Evolutionary conservation across 306 rosid species (phyloP).

Genomic region (Prunus mongolica): DNA sequence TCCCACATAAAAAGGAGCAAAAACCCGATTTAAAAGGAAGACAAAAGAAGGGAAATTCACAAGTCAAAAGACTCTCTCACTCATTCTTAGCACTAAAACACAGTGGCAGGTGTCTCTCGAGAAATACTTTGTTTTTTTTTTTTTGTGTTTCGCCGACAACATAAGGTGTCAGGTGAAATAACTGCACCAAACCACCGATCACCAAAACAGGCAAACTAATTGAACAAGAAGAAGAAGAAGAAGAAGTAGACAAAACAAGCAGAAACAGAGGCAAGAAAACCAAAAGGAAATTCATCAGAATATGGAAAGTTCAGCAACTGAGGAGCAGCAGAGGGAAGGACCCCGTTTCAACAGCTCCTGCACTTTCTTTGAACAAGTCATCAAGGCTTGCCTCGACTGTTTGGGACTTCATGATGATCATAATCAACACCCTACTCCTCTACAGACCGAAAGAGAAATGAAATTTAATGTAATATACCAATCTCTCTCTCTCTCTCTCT

Average conservation of each 20-base stretch:
- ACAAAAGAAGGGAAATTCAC: no score
- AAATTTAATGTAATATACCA: neutral
- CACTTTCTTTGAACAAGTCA: conserved; percentile 24
- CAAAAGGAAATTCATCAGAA: no score
- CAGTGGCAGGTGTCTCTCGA: conserved; percentile 4
- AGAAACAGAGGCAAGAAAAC: no score
- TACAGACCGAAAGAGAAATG: conserved; percentile 5
- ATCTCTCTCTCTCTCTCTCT: neutral
- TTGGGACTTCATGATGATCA: conserved; percentile 19
- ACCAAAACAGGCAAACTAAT: neutral
- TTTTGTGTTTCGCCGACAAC: neutral
- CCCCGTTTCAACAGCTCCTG: conserved; percentile 29
- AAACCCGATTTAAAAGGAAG: no score
- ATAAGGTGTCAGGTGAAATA: neutral
- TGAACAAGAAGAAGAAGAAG: conserved; percentile 14
- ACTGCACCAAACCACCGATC: neutral
- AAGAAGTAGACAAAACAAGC: conserved; percentile 15
- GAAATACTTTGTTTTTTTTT: neutral
- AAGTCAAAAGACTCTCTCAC: no score
- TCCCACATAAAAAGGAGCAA: no score
- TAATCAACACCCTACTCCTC: neutral
- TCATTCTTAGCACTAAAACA: no score
- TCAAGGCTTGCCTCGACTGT: conserved; percentile 40
- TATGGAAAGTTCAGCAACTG: neutral
- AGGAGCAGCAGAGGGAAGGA: conserved; percentile 2